Conservation (phyloP, 805 yeast species). For the Cyberlindnera samutprakarnensis region DNA sequence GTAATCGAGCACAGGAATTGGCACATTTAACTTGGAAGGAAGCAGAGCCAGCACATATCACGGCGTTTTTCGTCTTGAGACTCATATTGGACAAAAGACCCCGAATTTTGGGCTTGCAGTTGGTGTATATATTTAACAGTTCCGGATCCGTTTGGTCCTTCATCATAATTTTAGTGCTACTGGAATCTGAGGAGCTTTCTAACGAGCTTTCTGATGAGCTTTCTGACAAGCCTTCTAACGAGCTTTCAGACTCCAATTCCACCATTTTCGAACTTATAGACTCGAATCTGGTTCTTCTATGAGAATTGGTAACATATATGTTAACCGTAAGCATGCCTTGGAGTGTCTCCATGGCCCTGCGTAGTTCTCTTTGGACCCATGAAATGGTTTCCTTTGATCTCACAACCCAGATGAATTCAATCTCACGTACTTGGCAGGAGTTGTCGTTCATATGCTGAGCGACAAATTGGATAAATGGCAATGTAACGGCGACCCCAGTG, state of each 20-base stretch:
- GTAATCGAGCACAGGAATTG: constrained; percentile 33
- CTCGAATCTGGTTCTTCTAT: background rate
- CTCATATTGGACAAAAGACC: constrained; percentile 1
- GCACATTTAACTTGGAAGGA: constrained; percentile 32
- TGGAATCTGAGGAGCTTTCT: background rate
- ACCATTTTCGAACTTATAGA: too few species aligned
- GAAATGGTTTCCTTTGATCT: constrained; percentile 25
- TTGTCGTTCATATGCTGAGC: constrained; percentile 6
- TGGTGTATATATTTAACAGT: constrained; percentile 4
- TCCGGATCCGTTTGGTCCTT: background rate
- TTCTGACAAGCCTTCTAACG: too few species aligned
- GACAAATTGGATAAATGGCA: constrained; percentile 33
- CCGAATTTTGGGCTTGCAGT: constrained; percentile 13
- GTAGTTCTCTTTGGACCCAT: constrained; percentile 35
- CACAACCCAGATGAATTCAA: constrained; percentile 41
- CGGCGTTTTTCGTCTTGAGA: constrained; percentile 25
- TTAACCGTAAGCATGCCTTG: constrained; percentile 9
- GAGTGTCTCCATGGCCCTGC: background rate
- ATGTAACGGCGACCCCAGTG: constrained; percentile 42
- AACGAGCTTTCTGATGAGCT: background rate
- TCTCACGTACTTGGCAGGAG: constrained; percentile 17
- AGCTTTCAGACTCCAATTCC: too few species aligned
- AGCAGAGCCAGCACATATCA: constrained; percentile 40
- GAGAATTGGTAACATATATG: constrained; percentile 25
- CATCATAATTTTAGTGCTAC: background rate